Conservation (phyloP, 1,284 basidiomycete species). For the Rhodotorula mucilaginosa region DNA sequence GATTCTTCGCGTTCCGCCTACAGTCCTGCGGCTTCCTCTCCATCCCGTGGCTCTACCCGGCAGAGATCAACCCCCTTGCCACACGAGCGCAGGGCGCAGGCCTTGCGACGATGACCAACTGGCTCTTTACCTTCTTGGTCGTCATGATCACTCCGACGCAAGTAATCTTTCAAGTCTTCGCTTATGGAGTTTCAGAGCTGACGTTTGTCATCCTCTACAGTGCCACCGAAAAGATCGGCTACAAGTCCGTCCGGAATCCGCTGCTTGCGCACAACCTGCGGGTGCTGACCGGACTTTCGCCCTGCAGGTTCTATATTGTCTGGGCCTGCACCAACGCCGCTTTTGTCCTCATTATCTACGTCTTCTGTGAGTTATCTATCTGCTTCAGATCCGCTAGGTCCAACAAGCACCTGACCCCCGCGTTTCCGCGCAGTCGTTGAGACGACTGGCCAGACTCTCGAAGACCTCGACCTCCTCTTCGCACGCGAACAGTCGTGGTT, state of each 20-base stretch:
- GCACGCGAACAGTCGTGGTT: conserved; percentile 18
- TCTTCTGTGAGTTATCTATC: background rate
- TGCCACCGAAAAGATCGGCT: background rate
- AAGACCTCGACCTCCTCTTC: background rate
- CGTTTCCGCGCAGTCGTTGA: background rate
- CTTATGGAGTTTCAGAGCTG: background rate
- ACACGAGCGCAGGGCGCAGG: background rate
- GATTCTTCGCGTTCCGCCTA: background rate
- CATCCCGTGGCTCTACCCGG: conserved; percentile 7
- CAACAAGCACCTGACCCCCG: conserved; percentile 53
- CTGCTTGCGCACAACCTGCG: background rate
- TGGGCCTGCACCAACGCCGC: conserved; percentile 61
- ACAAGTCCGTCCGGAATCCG: background rate
- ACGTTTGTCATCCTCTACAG: background rate
- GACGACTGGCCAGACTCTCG: background rate
- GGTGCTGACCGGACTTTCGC: background rate
- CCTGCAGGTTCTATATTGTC: conserved; percentile 15
- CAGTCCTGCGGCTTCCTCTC: conserved; percentile 4
- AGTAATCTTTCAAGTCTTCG: background rate
- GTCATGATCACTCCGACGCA: background rate
- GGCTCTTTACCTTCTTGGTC: background rate
- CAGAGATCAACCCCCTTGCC: conserved; percentile 2
- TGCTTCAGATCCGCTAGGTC: conserved; percentile 22
- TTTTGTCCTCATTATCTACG: conserved; percentile 65
- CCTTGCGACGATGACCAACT: background rate